Evolutionary conservation across 2,329 filamentous ascomycete genomes (phyloP), one percentile per base, ranked within the genome.

Genomic region (Dothidotthia symphoricarpi): DNA sequence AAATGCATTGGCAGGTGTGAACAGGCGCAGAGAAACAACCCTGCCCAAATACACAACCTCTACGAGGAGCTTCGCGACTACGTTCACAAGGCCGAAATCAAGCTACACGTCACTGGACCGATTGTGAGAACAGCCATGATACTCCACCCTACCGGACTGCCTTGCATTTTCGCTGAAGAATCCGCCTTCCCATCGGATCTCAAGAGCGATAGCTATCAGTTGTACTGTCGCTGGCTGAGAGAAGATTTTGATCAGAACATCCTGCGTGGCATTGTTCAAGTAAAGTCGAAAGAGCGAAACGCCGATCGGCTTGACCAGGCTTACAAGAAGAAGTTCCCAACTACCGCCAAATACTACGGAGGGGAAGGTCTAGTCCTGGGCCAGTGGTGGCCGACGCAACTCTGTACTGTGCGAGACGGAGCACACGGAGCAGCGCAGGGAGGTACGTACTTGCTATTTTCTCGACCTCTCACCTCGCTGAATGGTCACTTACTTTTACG

Each of bases 341-440:
- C 34, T 5, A 31, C 35, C 2, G 51, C 64, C 3, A 66, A 64
- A 4, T 64, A 61, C 35, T 56, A 65, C 26, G 73, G 73, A 2
- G 52, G 70, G 9, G 66, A 65, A 3, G 31, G 64, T 3, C 59
- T 75, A 1, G 53, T 73, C 1, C 68, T 70, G 8, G 73, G 74
- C 0, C 70, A 73, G 19, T 82, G 78, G 78, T 81, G 71, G 69
- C 76, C 78, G 0, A 66, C 67, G 1, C 77, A 78, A 43, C 60
- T 76, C 0, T 72, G 68, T 8, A 69, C 75, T 0, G 55, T 79
- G 0, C 71, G 75, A 10, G 70, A 76, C 36, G 77, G 78, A 3
- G 77, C 74, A 0, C 79, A 82, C 47, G 78, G 76, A 2, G 45
- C 59, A 0, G 44, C 64, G 0, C 67, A 75, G 50, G 71, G 63